Conservation (phyloP, 768 basidiomycete species). For the Coprinopsis cinerea region DNA sequence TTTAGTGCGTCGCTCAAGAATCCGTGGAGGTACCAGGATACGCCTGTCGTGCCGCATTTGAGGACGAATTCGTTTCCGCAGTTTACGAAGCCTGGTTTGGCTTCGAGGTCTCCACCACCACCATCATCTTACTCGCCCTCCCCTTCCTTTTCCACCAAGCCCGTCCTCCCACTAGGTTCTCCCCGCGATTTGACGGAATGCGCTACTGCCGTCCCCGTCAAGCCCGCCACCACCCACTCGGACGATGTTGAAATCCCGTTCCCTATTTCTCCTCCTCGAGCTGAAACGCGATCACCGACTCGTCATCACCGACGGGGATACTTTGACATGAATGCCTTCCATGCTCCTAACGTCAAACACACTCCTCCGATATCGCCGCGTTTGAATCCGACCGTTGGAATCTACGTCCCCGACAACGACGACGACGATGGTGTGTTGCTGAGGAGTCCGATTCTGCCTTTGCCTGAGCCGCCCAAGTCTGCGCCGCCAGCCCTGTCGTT, state of each 20-base stretch:
- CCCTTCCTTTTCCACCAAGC: conserved; percentile 6
- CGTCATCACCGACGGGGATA: conserved; percentile 58
- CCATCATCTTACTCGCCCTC: not conserved
- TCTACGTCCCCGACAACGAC: not conserved
- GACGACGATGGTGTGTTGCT: not conserved
- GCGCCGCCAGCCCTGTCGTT: not conserved
- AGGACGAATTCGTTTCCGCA: conserved; percentile 44
- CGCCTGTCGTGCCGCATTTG: conserved; percentile 28
- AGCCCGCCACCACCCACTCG: conserved; percentile 19
- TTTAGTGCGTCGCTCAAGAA: conserved; percentile 45
- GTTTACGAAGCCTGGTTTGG: conserved; percentile 31
- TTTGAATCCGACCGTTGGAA: conserved; percentile 16
- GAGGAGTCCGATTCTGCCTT: not conserved
- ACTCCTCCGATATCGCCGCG: conserved; percentile 52
- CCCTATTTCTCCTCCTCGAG: conserved; percentile 16
- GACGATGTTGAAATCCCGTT: conserved; percentile 27
- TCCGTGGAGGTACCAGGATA: conserved; percentile 35
- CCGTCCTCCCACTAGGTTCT: conserved; percentile 35
- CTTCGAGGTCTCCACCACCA: conserved; percentile 27
- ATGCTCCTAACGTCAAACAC: conserved; percentile 26
- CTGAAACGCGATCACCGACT: conserved; percentile 9
- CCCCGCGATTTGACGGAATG: conserved; percentile 42
- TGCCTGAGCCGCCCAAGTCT: not conserved
- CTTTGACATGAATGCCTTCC: conserved; percentile 36
- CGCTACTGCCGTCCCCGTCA: conserved; percentile 20